A percentile compares a stretch with the other conserved stretches of the same genome.
phyloP scores from a whole-genome alignment of 2,329 filamentous ascomycete species.

The Claviceps sp. region DNA sequence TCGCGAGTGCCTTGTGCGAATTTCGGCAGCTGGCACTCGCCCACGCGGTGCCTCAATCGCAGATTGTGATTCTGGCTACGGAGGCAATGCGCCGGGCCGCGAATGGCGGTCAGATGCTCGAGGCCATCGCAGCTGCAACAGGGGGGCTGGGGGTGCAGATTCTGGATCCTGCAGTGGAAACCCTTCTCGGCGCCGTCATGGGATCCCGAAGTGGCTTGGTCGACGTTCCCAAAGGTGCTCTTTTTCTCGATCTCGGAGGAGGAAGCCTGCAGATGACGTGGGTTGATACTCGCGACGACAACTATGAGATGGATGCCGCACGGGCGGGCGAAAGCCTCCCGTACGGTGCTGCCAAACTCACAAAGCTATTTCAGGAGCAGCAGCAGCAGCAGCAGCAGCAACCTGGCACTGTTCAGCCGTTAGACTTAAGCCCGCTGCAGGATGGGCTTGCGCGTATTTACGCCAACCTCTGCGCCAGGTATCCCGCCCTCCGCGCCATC shows the following conservation, averaged over 20 bases:
- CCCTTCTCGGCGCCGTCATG: conserved; percentile 61
- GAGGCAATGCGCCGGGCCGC: conserved; percentile 74
- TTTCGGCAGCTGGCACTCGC: conserved; percentile 60
- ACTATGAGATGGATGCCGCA: conserved; percentile 41
- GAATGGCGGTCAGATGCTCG: conserved; percentile 58
- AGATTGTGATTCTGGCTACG: conserved; percentile 70
- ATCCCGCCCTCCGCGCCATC: conserved; percentile 33
- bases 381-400: conserved; percentile 9
- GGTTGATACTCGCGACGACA: conserved; percentile 33
- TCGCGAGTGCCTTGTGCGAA: conserved; percentile 51
- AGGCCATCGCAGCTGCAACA: conserved; percentile 46
- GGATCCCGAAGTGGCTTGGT: conserved; percentile 67
- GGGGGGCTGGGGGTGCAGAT: conserved; percentile 56
- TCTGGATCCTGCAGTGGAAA: conserved; percentile 68
- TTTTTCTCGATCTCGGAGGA: conserved; percentile 81
- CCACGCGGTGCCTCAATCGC: conserved; percentile 49
- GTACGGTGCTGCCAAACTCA: conserved; percentile 47
- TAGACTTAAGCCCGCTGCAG: conserved; percentile 41
- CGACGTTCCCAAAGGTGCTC: conserved; percentile 44
- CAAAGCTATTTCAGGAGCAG: conserved; percentile 28
- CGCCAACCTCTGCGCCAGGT: conserved; percentile 31
- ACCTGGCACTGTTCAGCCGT: conserved; percentile 25
- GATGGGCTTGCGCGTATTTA: conserved; percentile 48
- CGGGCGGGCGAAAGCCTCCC: conserved; percentile 43
- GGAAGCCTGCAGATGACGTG: conserved; percentile 54